Evolutionary conservation across 768 basidiomycete genomes (phyloP), one percentile per base, ranked within the genome.

Genomic region (Tephrocybe sp.): DNA sequence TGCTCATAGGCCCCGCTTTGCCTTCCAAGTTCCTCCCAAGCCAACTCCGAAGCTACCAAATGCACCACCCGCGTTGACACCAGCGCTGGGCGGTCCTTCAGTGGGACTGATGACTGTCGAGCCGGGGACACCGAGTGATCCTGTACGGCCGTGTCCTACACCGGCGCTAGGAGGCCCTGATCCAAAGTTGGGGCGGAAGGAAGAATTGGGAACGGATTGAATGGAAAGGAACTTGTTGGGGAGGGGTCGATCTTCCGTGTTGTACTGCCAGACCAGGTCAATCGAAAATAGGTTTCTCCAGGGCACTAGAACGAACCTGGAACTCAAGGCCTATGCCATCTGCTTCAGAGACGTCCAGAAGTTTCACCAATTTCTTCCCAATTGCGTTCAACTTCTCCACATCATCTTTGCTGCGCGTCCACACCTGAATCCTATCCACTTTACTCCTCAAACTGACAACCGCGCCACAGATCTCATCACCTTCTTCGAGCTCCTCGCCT

Each of bases 361-460:
- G 64, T 65, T 90, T 89, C 49, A 91, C 81, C 34, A 95, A 71
- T 64, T 82, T 84, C 73, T 82, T 87, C 23, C 91, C 94, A 52
- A 95, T 88, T 16, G 75, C 77, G 64, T 97, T 95, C 53, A 95
- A 67, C 65, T 77, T 79, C 64, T 91, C 88, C 1, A 92, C 84
- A 56, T 95, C 90, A 36, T 92, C 89, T 69, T 90, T 90, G 57
- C 74, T 77, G 52, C 94, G 73, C 37, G 86, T 88, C 94, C 94
- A 97, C 29, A 97, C 69, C 65, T 97, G 94, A 47, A 97, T 91
- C 44, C 94, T 74, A 62, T 95, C 91, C 45, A 91, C 83, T 67
- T 91, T 93, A 55, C 83, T 85, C 58, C 91, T 74, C 64, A 92
- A 69, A 57, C 89, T 91, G 41, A 94, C 91, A 15, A 95, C 94